Evolutionary conservation across 148 eudicot genomes (phyloP).

Genomic region (Pouteria glomerata): DNA sequence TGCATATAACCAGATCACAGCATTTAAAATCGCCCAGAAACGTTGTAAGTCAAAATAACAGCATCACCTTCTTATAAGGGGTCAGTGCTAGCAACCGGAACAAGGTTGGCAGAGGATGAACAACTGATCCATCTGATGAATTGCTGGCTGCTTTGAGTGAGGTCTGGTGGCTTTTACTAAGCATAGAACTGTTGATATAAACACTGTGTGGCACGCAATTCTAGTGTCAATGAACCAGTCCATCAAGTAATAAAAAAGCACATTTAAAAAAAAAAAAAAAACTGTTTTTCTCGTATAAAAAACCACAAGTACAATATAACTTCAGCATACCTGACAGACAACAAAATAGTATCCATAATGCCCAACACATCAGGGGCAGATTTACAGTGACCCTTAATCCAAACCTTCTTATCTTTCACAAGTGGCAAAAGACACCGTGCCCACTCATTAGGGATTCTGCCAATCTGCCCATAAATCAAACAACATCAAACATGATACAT

Average conservation of each 20-base stretch:
- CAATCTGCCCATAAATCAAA: constrained; percentile 50
- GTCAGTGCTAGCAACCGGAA: constrained; percentile 65
- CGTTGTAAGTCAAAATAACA: not conserved
- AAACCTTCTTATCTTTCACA: constrained; percentile 80
- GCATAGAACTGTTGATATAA: constrained; percentile 75
- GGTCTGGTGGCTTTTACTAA: constrained; percentile 59
- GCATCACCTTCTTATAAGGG: constrained; percentile 77
- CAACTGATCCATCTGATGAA: constrained; percentile 56
- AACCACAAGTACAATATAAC: not conserved
- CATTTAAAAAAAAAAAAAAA: not conserved
- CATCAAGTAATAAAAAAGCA: not conserved
- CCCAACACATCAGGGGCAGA: constrained; percentile 70
- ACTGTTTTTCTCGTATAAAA: too few relatives aligned
- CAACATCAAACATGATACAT: too few relatives aligned
- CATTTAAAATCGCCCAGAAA: not conserved
- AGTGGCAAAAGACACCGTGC: constrained; percentile 77
- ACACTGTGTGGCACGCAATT: constrained; percentile 43
- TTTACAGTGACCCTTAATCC: constrained; percentile 66
- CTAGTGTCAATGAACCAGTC: not conserved
- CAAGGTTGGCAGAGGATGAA: constrained; percentile 80
- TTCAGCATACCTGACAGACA: constrained; percentile 63
- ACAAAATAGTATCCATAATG: constrained; percentile 74
- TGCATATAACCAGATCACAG: not conserved
- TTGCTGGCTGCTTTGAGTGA: constrained; percentile 55
- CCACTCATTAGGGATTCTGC: constrained; percentile 99